Evolutionary conservation across 2,329 filamentous ascomycete species (phyloP), one percentile per base, ranked within the genome.

Genomic region (Fusarium pseudograminearum): DNA sequence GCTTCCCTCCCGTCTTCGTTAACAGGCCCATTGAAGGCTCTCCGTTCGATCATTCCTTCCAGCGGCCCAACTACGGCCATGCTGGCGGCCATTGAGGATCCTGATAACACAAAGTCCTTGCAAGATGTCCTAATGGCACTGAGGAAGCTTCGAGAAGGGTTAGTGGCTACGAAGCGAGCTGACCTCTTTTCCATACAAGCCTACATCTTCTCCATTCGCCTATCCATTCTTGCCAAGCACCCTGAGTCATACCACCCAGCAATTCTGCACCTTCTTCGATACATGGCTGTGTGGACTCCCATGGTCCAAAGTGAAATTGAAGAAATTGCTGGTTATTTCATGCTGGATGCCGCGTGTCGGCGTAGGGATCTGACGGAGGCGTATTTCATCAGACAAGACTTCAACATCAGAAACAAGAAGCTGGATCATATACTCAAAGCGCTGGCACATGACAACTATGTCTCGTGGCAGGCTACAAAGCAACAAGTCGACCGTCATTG

Each of bases 231-330:
- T 34, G 89, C 91, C 60, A 89, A 90, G 69, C 91, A 97, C 73
- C 92, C 91, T 72, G 93, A 97, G 72, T 94, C 94, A 2, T 99
- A 98, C 78, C 91, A 95, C 69, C 93, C 95, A 0, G 93, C 95
- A 2, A 87, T 98, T 24, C 86, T 92, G 40, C 89, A 97, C 73
- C 86, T 98, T 4, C 84, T 99, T 15, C 86, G 89, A 45, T 81
- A 82, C 10, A 89, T 98, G 65, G 92, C 97, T 73, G 83, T 86
- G 0, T 79, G 84, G 4, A 87, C 90, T 51, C 90, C 90, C 6
- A 87, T 98, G 22, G 89, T 91, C 0, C 82, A 84, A 4, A 84
- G 91, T 8, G 94, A 97, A 76, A 80, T 93, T 6, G 87, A 90
- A 50, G 96, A 98, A 74, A 91, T 97, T 53, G 88, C 90, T 4